Conservation (phyloP, 208 protist genomes). For the Crithidia brevicula region DNA sequence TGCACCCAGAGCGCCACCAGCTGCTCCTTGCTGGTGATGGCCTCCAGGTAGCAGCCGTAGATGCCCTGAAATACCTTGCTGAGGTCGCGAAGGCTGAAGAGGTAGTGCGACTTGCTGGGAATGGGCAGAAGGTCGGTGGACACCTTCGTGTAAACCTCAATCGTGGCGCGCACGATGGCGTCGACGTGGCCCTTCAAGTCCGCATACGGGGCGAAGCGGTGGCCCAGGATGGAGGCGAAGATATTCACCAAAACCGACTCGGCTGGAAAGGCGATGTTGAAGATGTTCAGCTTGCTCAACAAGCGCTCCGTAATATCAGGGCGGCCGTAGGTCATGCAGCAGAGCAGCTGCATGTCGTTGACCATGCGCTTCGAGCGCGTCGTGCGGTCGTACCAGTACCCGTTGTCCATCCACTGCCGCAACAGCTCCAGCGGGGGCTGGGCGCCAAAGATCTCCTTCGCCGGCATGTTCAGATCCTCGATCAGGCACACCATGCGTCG, state of each 20-base stretch:
- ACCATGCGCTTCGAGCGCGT: slow-evolving; percentile 94
- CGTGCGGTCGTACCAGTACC: slow-evolving; percentile 97
- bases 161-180: slow-evolving; percentile 93
- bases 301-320: slow-evolving; percentile 94
- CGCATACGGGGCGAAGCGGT: slow-evolving; percentile 92
- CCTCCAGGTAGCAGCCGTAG: slow-evolving; percentile 89
- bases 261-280: slow-evolving; percentile 97
- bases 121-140: slow-evolving; percentile 94
- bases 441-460: slow-evolving; percentile 97
- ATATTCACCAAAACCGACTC: slow-evolving; percentile 95
- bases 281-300: slow-evolving; percentile 95
- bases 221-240: slow-evolving; percentile 95
- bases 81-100: slow-evolving; percentile 98
- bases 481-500: slow-evolving; percentile 96
- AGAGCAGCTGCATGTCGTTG: slow-evolving; percentile 97
- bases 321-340: slow-evolving; percentile 97
- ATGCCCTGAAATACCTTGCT: slow-evolving; percentile 98
- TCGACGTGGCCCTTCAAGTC: slow-evolving; percentile 94
- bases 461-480: slow-evolving; percentile 99
- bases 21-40: slow-evolving; percentile 93
- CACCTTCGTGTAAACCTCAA: slow-evolving; percentile 95
- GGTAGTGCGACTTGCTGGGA: slow-evolving; percentile 98
- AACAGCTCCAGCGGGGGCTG: slow-evolving; percentile 98
- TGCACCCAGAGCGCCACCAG: slow-evolving; percentile 98
- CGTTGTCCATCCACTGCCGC: slow-evolving; percentile 97